A percentile compares a stretch with the other conserved stretches of the same genome.
Evolutionary conservation across 768 basidiomycete species (phyloP).

Genomic region (Auriculariales sp.): DNA sequence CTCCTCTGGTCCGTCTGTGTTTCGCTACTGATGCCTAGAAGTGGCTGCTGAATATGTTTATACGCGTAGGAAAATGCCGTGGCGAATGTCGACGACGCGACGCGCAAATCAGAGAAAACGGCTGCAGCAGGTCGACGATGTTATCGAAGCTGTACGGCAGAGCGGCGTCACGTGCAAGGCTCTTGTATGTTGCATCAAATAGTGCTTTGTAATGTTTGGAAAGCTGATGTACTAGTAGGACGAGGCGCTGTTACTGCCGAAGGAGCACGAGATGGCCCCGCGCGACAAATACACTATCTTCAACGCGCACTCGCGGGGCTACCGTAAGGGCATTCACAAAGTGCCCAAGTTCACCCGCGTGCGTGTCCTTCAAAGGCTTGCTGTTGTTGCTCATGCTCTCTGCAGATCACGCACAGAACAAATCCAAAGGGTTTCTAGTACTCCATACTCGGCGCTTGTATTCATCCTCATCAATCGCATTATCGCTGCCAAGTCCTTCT

Average conservation of each 20-base stretch:
- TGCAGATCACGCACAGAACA: conserved; percentile 68
- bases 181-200: conserved; percentile 38
- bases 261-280: conserved; percentile 83
- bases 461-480: too few relatives aligned
- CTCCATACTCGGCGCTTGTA: too few relatives aligned
- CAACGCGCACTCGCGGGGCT: conserved; percentile 49
- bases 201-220: conserved; percentile 1
- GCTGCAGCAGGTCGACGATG: conserved; percentile 84
- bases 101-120: conserved; percentile 85
- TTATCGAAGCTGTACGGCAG: conserved; percentile 73
- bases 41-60: background rate
- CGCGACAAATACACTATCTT: conserved; percentile 95
- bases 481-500: too few relatives aligned
- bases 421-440: conserved; percentile 86
- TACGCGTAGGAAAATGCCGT: conserved; percentile 73
- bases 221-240: conserved; percentile 26
- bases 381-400: conserved; percentile 1
- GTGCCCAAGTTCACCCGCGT: conserved; percentile 97
- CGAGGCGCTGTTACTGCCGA: conserved; percentile 70
- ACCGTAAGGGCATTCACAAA: conserved; percentile 91
- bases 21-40: conserved; percentile 2
- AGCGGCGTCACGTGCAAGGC: conserved; percentile 70
- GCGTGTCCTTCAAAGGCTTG: conserved; percentile 14
- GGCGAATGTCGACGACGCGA: conserved; percentile 80
- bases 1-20: conserved; percentile 60